Evolutionary conservation across 305 asterid genomes (phyloP).

Genomic region (Solanum hybrid): DNA sequence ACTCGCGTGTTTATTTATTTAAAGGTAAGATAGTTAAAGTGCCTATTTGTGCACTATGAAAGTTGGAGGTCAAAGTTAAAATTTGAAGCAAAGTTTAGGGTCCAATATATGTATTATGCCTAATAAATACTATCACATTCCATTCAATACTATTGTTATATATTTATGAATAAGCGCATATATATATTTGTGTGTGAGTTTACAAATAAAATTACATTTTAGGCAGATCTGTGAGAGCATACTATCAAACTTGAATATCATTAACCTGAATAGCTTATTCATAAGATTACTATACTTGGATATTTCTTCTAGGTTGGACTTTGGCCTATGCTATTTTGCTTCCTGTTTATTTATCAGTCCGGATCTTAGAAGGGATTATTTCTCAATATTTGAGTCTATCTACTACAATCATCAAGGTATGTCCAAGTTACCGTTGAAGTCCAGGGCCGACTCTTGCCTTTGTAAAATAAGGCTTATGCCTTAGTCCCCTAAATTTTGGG

Average conservation of each 20-base stretch:
- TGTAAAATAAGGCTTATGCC: no score
- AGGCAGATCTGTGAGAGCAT: background rate
- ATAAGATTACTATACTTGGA: background rate
- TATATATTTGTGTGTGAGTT: background rate
- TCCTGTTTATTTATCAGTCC: background rate
- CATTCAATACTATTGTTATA: no score
- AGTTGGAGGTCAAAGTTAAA: no score
- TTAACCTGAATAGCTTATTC: background rate
- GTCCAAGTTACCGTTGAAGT: background rate
- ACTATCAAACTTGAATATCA: background rate
- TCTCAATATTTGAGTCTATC: background rate
- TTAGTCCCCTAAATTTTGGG: no score
- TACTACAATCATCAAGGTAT: background rate
- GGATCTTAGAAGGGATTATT: background rate
- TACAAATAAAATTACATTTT: background rate
- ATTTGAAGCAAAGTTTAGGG: no score
- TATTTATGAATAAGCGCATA: no score
- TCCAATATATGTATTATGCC: no score
- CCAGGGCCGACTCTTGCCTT: no score
- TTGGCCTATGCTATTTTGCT: background rate
- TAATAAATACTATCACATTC: no score
- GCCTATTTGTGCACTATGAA: no score
- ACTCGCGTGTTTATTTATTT: no score
- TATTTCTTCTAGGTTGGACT: background rate
- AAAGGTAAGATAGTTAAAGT: no score